Evolutionary conservation across 2,329 filamentous ascomycete genomes (phyloP).

Genomic region (Thelonectria olida): DNA sequence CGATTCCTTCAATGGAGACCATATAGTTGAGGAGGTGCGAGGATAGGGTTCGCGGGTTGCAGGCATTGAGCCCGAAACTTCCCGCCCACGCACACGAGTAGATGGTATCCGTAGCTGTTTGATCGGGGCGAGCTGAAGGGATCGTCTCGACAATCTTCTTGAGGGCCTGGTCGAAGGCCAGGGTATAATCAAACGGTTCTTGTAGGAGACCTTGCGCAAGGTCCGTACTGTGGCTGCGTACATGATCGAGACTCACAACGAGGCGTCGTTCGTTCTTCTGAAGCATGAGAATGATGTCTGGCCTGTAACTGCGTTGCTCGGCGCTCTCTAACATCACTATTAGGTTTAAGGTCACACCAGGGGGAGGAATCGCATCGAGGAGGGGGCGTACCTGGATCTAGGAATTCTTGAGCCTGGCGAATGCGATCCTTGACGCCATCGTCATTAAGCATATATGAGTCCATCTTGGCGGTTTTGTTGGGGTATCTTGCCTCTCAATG

Average conservation of each 20-base stretch:
- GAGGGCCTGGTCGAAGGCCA: slow-evolving; percentile 90
- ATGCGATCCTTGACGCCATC: slow-evolving; percentile 86
- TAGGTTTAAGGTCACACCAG: slow-evolving; percentile 10
- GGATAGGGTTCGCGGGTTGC: slow-evolving; percentile 91
- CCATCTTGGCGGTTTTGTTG: slow-evolving; percentile 62
- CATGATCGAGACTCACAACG: slow-evolving; percentile 86
- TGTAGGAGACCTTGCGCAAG: slow-evolving; percentile 82
- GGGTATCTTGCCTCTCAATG: slow-evolving; percentile 16
- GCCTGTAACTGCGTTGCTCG: slow-evolving; percentile 78
- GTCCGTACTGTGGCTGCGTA: slow-evolving; percentile 85
- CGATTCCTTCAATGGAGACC: slow-evolving; percentile 97
- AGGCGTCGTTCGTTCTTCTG: slow-evolving; percentile 73
- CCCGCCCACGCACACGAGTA: slow-evolving; percentile 99
- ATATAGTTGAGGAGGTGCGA: slow-evolving; percentile 93
- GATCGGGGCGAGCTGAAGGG: slow-evolving; percentile 77
- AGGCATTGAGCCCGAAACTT: slow-evolving; percentile 93
- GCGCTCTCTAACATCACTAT: slow-evolving; percentile 52
- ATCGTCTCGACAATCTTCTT: slow-evolving; percentile 88
- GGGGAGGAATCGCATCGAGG: neutral
- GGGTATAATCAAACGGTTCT: slow-evolving; percentile 85
- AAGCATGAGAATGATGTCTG: slow-evolving; percentile 84
- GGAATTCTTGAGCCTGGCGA: slow-evolving; percentile 88
- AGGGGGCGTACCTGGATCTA: slow-evolving; percentile 80
- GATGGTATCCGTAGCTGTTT: slow-evolving; percentile 79
- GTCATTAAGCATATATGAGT: slow-evolving; percentile 80